A percentile compares a stretch with the other conserved stretches of the same genome.
Evolutionary conservation across 2,329 filamentous ascomycete species (phyloP).

Genomic region (Juglanconis juglandina): DNA sequence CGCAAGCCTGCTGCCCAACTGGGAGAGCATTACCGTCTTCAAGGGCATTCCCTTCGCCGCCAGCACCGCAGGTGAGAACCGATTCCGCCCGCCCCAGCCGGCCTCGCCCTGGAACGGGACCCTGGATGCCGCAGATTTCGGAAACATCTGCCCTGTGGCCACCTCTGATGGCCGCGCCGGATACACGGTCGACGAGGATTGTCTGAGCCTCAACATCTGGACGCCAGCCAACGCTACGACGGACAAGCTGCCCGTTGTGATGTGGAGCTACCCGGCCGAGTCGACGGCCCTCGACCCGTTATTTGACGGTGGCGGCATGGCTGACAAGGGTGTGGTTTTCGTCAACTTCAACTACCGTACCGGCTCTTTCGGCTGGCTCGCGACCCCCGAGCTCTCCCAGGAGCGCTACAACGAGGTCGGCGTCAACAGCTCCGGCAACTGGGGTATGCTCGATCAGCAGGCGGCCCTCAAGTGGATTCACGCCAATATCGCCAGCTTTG

Average conservation of each 20-base stretch:
- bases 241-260: slow-evolving; percentile 42
- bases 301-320: slow-evolving; percentile 53
- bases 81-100: slow-evolving; percentile 41
- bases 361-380: slow-evolving; percentile 57
- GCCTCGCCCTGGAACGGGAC: slow-evolving; percentile 23
- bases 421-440: slow-evolving; percentile 38
- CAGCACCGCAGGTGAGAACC: slow-evolving; percentile 36
- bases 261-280: slow-evolving; percentile 56
- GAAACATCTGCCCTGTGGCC: slow-evolving; percentile 30
- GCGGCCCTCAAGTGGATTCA: slow-evolving; percentile 48
- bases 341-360: slow-evolving; percentile 63
- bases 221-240: slow-evolving; percentile 25
- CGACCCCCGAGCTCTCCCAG: slow-evolving; percentile 18
- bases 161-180: slow-evolving; percentile 25
- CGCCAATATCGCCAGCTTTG: slow-evolving; percentile 40
- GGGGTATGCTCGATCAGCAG: slow-evolving; percentile 46
- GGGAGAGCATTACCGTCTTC: slow-evolving; percentile 44
- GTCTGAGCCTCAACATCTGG: slow-evolving; percentile 51
- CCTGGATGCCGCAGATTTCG: slow-evolving; percentile 34
- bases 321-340: slow-evolving; percentile 57
- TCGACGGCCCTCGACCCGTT: slow-evolving; percentile 37
- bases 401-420: slow-evolving; percentile 18
- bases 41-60: slow-evolving; percentile 48
- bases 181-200: slow-evolving; percentile 42
- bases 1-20: slow-evolving; percentile 18